phyloP scores from a whole-genome alignment of 352 stramenopile species.

The Thalassiosira sp. region DNA sequence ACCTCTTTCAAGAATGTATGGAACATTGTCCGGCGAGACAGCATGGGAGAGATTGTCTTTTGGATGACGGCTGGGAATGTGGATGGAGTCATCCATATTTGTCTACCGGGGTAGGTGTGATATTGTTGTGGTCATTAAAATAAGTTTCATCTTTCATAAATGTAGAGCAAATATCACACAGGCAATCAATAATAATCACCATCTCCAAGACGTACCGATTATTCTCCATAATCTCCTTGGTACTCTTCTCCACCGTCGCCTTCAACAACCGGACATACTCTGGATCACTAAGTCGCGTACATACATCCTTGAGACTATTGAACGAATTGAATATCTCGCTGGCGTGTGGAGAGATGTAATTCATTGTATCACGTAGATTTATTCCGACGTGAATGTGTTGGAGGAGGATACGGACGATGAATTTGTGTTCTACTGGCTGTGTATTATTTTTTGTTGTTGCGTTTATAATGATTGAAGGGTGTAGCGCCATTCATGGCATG shows the following conservation, averaged over 20 bases:
- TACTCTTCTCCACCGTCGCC: conserved; percentile 49
- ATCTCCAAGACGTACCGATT: conserved; percentile 26
- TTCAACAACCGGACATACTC: conserved; percentile 46
- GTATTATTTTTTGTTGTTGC: neutral
- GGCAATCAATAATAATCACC: neutral
- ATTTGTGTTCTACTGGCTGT: conserved; percentile 80
- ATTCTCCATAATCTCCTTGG: conserved; percentile 42
- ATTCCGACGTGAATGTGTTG: conserved; percentile 72
- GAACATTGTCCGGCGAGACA: conserved; percentile 59
- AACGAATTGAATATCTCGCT: conserved; percentile 67
- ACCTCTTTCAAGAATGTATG: conserved; percentile 58
- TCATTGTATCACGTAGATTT: conserved; percentile 60
- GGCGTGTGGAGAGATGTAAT: conserved; percentile 60
- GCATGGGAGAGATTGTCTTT: conserved; percentile 69
- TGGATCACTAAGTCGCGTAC: conserved; percentile 63
- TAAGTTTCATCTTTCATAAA: no score
- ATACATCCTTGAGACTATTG: conserved; percentile 71
- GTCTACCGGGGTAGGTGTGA: conserved; percentile 4
- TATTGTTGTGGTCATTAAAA: conserved; percentile 3
- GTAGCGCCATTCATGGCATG: no score
- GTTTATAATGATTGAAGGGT: no score
- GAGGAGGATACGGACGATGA: conserved; percentile 74
- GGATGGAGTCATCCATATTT: conserved; percentile 40
- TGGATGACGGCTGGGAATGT: conserved; percentile 47
- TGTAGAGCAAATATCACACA: no score